Base-by-base conservation (phyloP, 495 filamentous ascomycete species). In the Hapsidospora chrysogenum region DNA sequence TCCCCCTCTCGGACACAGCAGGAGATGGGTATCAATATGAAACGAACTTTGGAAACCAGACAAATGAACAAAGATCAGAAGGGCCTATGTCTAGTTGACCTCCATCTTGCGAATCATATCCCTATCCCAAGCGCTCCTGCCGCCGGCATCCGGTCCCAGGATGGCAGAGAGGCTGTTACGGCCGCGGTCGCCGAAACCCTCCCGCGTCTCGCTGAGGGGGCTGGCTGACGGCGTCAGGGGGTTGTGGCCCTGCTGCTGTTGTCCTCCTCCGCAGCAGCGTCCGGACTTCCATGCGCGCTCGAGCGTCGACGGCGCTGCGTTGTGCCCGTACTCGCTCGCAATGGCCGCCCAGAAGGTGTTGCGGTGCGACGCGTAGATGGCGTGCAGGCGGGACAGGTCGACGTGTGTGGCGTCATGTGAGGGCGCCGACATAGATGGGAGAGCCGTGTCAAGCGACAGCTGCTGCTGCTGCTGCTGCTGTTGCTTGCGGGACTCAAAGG, bases 291-390 rank as follows among this genome's bases (percentile, higher is more conserved):
- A 85, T 6, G 74, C 69, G 41, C 76, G 68, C 50, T 83, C 78
- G 11, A 85, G 61, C 11, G 72, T 59, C 15, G 67, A 59, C 9
- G 76, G 72, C 29, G 72, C 73, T 3, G 75, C 63, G 27, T 70
- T 68, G 3, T 53, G 44, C 33, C 78, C 79, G 40, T 86, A 86
- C 34, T 79, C 74, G 22, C 64, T 53, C 15, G 80, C 78, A 23
- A 86, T 67, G 27, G 64, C 64, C 30, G 63, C 63, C 80, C 80
- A 86, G 52, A 86, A 85, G 9, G 69, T 68, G 22, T 66, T 57
- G 21, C 78, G 70, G 45, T 81, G 76, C 9, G 67, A 60, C 35
- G 74, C 69, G 50, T 85, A 83, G 32, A 84, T 66, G 29, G 68
- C 62, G 23, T 66, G 68, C 9, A 86, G 72, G 33, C 76, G 72